Evolutionary conservation across 1,284 basidiomycete species (phyloP).

Genomic region (Mycosarcoma maydis): DNA sequence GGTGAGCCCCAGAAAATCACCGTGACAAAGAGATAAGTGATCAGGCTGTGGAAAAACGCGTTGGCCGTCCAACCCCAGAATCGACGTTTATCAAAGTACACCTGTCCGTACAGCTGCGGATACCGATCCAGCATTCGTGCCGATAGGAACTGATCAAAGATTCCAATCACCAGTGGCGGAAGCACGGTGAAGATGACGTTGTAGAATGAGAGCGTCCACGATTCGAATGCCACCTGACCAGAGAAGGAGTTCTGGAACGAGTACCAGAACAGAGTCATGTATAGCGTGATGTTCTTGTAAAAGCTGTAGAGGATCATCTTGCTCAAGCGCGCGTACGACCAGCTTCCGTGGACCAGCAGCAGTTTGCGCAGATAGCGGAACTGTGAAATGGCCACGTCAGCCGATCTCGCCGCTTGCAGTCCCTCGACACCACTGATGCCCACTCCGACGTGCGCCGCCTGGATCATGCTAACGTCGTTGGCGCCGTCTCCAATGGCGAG

Average conservation of each 20-base stretch:
- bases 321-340: conserved; percentile 94
- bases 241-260: conserved; percentile 88
- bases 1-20: conserved; percentile 87
- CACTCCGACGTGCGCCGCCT: conserved; percentile 82
- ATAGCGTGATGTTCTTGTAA: conserved; percentile 86
- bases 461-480: conserved; percentile 74
- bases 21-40: conserved; percentile 87
- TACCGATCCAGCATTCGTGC: conserved; percentile 96
- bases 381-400: conserved; percentile 97
- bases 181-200: conserved; percentile 73
- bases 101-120: conserved; percentile 82
- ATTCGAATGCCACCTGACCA: conserved; percentile 96
- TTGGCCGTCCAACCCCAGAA: conserved; percentile 96
- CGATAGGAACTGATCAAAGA: conserved; percentile 97
- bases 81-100: conserved; percentile 58
- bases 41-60: conserved; percentile 80
- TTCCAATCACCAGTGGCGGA: conserved; percentile 94
- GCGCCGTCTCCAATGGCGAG: conserved; percentile 84
- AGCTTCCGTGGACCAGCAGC: conserved; percentile 94
- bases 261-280: conserved; percentile 98
- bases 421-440: conserved; percentile 99
- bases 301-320: conserved; percentile 82
- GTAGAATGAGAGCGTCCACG: conserved; percentile 85
- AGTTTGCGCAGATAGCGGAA: conserved; percentile 97
- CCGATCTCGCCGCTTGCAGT: conserved; percentile 93